These are phyloP conservation scores for Leccinellum albellum DNA, from an alignment of 768 basidiomycete species.

Conservation along the genomic window DNA sequence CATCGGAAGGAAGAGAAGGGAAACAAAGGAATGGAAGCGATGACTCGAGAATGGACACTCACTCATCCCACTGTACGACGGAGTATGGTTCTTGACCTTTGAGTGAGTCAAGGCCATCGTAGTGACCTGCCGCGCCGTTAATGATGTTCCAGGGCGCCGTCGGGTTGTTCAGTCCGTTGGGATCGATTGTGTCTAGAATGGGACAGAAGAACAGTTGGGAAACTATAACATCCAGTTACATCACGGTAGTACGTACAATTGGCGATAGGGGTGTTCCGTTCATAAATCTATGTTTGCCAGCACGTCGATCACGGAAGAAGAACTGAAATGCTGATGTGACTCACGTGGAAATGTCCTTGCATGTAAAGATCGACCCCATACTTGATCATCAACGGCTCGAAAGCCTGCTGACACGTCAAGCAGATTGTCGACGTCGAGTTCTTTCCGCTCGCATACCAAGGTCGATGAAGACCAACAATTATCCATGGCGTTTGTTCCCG, in stretches of 20 bases:
- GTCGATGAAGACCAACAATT: conserved; percentile 26
- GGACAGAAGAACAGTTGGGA: too few species aligned
- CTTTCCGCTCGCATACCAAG: conserved; percentile 21
- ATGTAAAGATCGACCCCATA: conserved; percentile 29
- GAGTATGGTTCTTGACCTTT: neutral
- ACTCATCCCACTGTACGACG: conserved; percentile 11
- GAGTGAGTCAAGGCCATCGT: conserved; percentile 25
- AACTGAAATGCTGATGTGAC: neutral
- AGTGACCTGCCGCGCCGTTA: conserved; percentile 27
- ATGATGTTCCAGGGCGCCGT: conserved; percentile 26
- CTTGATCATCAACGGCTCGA: conserved; percentile 30
- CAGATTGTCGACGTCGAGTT: conserved; percentile 10
- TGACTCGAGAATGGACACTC: neutral
- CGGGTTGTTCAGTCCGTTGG: conserved; percentile 24
- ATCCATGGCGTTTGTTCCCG: conserved; percentile 27
- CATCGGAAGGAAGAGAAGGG: too few species aligned
- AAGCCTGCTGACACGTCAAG: conserved; percentile 22
- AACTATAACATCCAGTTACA: too few species aligned
- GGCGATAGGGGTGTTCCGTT: conserved; percentile 27
- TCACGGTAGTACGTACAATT: conserved; percentile 16
- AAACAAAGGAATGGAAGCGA: neutral
- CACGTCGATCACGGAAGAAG: neutral
- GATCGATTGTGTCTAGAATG: conserved; percentile 15
- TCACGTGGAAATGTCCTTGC: conserved; percentile 27
- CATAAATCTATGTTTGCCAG: conserved; percentile 13